Evolutionary conservation across 1,284 basidiomycete species (phyloP).

Genomic region (Tilletia setariae): DNA sequence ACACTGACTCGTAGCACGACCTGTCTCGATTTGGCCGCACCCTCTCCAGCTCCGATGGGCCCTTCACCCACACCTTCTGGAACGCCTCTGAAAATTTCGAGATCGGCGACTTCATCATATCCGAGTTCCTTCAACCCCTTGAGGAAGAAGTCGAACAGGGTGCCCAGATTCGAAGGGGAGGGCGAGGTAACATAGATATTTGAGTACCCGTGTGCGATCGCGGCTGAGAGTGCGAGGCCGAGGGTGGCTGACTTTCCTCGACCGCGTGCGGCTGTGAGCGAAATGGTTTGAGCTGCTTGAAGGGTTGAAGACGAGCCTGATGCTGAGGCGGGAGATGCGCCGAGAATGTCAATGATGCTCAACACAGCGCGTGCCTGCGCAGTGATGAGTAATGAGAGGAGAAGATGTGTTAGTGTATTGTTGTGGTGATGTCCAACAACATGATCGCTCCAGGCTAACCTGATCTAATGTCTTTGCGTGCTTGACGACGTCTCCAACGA

Average conservation of each 20-base stretch:
- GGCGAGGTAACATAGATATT: constrained; percentile 99
- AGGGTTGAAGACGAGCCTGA: constrained; percentile 62
- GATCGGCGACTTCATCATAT: constrained; percentile 96
- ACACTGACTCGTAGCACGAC: constrained; percentile 60
- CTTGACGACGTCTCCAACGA: constrained; percentile 82
- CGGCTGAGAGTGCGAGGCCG: constrained; percentile 87
- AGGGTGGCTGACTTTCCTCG: constrained; percentile 95
- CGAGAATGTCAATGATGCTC: constrained; percentile 49
- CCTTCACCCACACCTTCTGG: constrained; percentile 78
- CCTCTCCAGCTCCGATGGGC: constrained; percentile 65
- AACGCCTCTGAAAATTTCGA: constrained; percentile 89
- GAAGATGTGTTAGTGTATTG: no score
- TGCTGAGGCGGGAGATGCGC: constrained; percentile 28
- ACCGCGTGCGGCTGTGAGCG: constrained; percentile 89
- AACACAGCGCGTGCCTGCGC: constrained; percentile 41
- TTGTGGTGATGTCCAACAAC: no score
- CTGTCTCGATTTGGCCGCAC: neutral
- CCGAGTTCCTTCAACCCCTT: constrained; percentile 92
- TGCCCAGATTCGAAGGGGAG: constrained; percentile 94
- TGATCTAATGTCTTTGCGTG: constrained; percentile 92
- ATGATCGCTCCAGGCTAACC: constrained; percentile 53
- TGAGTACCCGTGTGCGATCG: constrained; percentile 88
- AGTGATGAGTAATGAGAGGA: no score
- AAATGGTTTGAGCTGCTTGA: constrained; percentile 69
- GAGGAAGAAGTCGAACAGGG: constrained; percentile 96